Base-by-base conservation (phyloP, 768 basidiomycete genomes). In the Trametopsis cervina region DNA sequence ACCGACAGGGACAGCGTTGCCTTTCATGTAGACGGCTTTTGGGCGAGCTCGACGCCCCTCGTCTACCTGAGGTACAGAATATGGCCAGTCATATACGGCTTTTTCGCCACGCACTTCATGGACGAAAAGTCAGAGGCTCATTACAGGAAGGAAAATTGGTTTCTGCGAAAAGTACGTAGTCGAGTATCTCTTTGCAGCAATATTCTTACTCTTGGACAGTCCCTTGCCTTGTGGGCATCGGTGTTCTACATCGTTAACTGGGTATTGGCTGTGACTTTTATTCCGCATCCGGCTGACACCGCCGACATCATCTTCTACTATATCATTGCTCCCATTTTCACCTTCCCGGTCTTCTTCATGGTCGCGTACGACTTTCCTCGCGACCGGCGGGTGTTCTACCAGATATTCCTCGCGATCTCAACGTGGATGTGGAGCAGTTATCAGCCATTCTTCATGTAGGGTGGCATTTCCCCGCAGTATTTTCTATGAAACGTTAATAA, bases 281-380 rank as follows among this genome's bases (percentile, higher is more conserved):
- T 78, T n/a, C 68, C 75, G 6, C 61, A 59, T 22, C 73, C 75
- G 12, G 47, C 66, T 12, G 65, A 62, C 11, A 54, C 74, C 3
- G 63, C 74, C 27, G 83, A 89, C 63, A 73, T 80, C 55, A 68
- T 79, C 22, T 83, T 81, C 62, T 70, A 79, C 57, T 85, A 76
- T 59, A 79, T 70, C n/a, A 52, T 85, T 54, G 75, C 79, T 2
- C 79, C 86, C 2, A 61, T 67, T 2, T 63, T 86, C 44, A 82
- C 76, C 22, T 61, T 89, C 17, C 84, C 83, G 0, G 65, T 88
- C 25, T 59, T 80, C 24, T 61, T 78, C 43, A 72, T 88, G 70
- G 75, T 89, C 49, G 66, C 82, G 44, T 83, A 76, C 56, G 82
- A 90, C 68, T 81, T 79, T 70, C 88, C 87, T 1, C 71, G 82